phyloP scores from a whole-genome alignment of 345 rosid genomes.

The Physaria fendleri region DNA sequence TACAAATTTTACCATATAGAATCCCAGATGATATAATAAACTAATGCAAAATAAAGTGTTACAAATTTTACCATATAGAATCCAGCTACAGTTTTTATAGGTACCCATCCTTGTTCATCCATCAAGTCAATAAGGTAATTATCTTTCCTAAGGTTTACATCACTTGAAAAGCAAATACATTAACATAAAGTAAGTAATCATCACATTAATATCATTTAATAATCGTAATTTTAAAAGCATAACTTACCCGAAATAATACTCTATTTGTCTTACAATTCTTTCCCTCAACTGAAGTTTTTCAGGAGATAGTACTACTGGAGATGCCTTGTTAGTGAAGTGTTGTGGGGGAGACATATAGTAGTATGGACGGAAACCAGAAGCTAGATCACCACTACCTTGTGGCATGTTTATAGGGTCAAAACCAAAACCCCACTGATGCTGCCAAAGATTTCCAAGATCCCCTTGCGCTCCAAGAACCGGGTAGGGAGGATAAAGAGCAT shows the following conservation, averaged over 20 bases:
- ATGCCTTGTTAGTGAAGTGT: too few species aligned
- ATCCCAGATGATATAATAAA: slow-evolving; percentile 27
- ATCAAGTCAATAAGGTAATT: slow-evolving; percentile 62
- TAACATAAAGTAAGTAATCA: neutral
- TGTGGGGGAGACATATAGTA: too few species aligned
- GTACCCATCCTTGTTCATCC: slow-evolving; percentile 96
- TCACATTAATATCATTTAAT: neutral
- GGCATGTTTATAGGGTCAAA: too few species aligned
- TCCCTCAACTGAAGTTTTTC: slow-evolving; percentile 46
- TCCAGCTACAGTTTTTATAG: slow-evolving; percentile 56
- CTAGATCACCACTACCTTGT: too few species aligned
- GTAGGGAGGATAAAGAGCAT: too few species aligned
- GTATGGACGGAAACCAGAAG: too few species aligned
- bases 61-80: slow-evolving; percentile 68
- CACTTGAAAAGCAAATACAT: slow-evolving; percentile 54
- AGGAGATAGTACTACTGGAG: slow-evolving; percentile 34
- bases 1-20: slow-evolving; percentile 62
- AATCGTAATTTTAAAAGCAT: neutral
- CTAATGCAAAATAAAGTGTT: slow-evolving; percentile 3
- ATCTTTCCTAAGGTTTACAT: slow-evolving; percentile 75
- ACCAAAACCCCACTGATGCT: too few species aligned
- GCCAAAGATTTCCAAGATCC: too few species aligned
- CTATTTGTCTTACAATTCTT: slow-evolving; percentile 63
- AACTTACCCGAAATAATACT: slow-evolving; percentile 91
- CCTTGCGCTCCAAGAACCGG: too few species aligned